phyloP scores from a whole-genome alignment of 345 rosid species.

The Euclidium syriacum region DNA sequence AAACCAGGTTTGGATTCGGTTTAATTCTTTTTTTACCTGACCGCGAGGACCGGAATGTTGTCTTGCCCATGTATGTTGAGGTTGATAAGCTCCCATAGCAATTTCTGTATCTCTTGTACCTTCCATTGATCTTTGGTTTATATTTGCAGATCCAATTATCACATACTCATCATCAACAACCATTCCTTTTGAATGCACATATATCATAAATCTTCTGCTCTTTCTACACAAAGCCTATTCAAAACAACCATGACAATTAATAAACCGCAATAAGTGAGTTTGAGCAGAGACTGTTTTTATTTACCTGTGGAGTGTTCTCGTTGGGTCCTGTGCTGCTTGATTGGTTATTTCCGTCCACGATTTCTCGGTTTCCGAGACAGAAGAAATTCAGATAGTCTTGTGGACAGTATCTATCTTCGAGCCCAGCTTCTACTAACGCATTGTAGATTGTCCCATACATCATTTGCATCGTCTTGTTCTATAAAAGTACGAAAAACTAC shows the following conservation, averaged over 20 bases:
- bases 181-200: slow-evolving; percentile 98
- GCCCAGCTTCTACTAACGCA: slow-evolving; percentile 84
- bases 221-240: slow-evolving; percentile 54
- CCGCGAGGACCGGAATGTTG: slow-evolving; percentile 57
- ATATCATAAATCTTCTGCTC: slow-evolving; percentile 81
- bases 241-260: neutral
- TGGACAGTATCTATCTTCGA: slow-evolving; percentile 56
- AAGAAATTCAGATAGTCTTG: slow-evolving; percentile 89
- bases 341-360: slow-evolving; percentile 14
- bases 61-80: slow-evolving; percentile 78
- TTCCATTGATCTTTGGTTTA: slow-evolving; percentile 96
- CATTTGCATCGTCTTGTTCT: slow-evolving; percentile 98
- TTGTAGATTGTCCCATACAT: slow-evolving; percentile 90
- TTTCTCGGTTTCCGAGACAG: slow-evolving; percentile 93
- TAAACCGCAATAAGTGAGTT: neutral
- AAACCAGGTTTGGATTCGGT: neutral
- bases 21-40: slow-evolving; percentile 45
- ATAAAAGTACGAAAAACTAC: slow-evolving; percentile 31
- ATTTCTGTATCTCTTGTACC: slow-evolving; percentile 95
- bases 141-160: slow-evolving; percentile 89
- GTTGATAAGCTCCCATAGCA: slow-evolving; percentile 99
- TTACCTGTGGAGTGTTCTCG: slow-evolving; percentile 67
- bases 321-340: slow-evolving; percentile 29
- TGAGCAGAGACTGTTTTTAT: neutral
- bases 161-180: slow-evolving; percentile 88